A percentile compares a stretch with the other conserved stretches of the same genome.
phyloP scores from a whole-genome alignment of 2,329 filamentous ascomycete species.

The Fonsecaea monophora region DNA sequence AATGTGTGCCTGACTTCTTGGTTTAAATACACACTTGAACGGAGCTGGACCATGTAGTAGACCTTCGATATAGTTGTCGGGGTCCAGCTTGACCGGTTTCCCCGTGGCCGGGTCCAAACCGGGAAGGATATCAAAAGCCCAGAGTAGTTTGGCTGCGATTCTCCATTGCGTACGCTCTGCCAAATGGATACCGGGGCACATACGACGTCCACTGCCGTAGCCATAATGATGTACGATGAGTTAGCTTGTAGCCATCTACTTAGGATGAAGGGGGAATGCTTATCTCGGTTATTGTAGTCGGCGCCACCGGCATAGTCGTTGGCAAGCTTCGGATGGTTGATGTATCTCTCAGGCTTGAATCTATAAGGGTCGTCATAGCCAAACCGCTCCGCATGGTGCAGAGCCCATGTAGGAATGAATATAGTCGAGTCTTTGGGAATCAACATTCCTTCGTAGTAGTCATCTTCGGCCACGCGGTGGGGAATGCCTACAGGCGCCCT shows the following conservation, averaged over 20 bases:
- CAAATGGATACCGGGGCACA: slow-evolving; percentile 39
- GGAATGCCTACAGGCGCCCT: slow-evolving; percentile 24
- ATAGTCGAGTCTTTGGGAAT: slow-evolving; percentile 59
- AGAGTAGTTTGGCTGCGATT: slow-evolving; percentile 12
- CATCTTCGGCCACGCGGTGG: slow-evolving; percentile 52
- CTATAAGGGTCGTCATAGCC: slow-evolving; percentile 49
- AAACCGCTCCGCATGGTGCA: slow-evolving; percentile 50
- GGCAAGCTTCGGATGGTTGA: slow-evolving; percentile 43
- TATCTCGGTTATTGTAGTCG: slow-evolving; percentile 19
- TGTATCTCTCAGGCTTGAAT: slow-evolving; percentile 59
- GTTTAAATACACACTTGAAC: slow-evolving; percentile 22
- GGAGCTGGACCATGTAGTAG: slow-evolving; percentile 8
- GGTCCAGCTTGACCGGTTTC: slow-evolving; percentile 38
- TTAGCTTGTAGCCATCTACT: background rate
- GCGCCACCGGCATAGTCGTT: slow-evolving; percentile 19
- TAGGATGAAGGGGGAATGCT: background rate
- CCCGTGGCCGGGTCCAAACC: background rate
- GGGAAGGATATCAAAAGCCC: slow-evolving; percentile 14
- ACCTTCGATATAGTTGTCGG: slow-evolving; percentile 22
- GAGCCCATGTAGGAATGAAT: slow-evolving; percentile 18
- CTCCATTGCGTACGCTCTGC: slow-evolving; percentile 27
- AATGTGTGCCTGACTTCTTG: slow-evolving; percentile 21
- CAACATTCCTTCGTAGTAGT: slow-evolving; percentile 56
- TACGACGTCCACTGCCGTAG: slow-evolving; percentile 39
- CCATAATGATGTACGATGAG: slow-evolving; percentile 17